A percentile compares a stretch with the other conserved stretches of the same genome.
Evolutionary conservation across 2,329 filamentous ascomycete genomes (phyloP).

Genomic region (Fusarium denticulatum): DNA sequence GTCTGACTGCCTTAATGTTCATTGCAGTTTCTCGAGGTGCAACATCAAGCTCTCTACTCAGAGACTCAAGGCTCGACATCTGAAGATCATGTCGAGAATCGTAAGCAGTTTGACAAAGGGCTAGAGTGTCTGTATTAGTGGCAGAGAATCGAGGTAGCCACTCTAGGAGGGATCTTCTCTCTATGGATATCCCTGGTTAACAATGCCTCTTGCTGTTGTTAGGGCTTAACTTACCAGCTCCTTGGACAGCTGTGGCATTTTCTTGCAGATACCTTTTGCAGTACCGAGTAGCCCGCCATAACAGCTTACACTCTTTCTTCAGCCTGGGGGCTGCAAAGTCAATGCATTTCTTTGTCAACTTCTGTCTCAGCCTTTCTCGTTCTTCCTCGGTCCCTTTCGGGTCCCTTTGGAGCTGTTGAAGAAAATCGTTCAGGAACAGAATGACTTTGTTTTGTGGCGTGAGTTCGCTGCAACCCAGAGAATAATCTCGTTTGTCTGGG

Average conservation of each 20-base stretch:
- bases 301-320: constrained; percentile 32
- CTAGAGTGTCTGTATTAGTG: background rate
- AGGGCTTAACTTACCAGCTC: constrained; percentile 1
- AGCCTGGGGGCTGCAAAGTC: constrained; percentile 38
- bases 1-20: constrained; percentile 47
- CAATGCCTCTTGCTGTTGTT: background rate
- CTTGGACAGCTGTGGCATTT: background rate
- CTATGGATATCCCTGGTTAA: constrained; percentile 6
- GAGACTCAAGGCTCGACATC: constrained; percentile 18
- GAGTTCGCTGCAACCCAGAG: constrained; percentile 59
- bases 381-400: background rate
- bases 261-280: constrained; percentile 21
- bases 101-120: constrained; percentile 28
- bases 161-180: background rate
- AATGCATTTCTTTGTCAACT: constrained; percentile 5
- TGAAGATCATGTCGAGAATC: constrained; percentile 25
- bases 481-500: constrained; percentile 42
- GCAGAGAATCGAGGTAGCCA: constrained; percentile 27
- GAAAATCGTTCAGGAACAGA: constrained; percentile 44
- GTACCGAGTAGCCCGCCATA: constrained; percentile 19
- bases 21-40: background rate
- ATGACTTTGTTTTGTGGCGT: constrained; percentile 31
- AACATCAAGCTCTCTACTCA: constrained; percentile 12
- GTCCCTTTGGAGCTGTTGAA: constrained; percentile 29
- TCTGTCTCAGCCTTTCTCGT: background rate